These are phyloP conservation scores for Neonectria magnoliae DNA, from an alignment of 2,329 filamentous ascomycete species.

Conservation along the genomic window DNA sequence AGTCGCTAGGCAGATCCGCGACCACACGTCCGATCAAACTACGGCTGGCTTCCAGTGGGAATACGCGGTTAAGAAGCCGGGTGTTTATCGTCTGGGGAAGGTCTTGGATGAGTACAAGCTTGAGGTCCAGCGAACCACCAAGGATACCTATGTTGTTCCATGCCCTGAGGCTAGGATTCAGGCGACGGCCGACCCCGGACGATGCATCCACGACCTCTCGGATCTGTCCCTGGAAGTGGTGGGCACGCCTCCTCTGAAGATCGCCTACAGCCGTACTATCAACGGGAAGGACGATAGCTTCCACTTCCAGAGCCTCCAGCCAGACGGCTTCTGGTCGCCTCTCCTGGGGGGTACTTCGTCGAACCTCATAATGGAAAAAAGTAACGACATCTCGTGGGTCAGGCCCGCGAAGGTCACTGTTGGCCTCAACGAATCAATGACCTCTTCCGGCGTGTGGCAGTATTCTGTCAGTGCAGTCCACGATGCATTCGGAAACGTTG, in stretches of 20 bases:
- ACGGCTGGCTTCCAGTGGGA: constrained; percentile 73
- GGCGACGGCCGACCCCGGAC: constrained; percentile 66
- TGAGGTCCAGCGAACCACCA: constrained; percentile 81
- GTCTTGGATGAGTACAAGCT: constrained; percentile 95
- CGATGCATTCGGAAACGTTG: constrained; percentile 88
- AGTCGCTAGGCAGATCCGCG: constrained; percentile 74
- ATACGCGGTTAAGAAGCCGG: constrained; percentile 83
- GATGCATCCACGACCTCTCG: constrained; percentile 89
- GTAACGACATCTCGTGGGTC: constrained; percentile 83
- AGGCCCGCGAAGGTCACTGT: constrained; percentile 79
- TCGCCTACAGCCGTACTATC: constrained; percentile 89
- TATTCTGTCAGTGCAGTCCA: constrained; percentile 93
- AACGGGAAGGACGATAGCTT: constrained; percentile 86
- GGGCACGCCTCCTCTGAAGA: constrained; percentile 89
- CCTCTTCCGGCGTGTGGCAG: constrained; percentile 80
- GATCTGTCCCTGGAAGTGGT: constrained; percentile 84
- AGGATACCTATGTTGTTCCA: constrained; percentile 83
- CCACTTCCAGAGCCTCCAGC: constrained; percentile 92
- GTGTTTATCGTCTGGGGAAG: constrained; percentile 84
- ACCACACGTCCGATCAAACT: constrained; percentile 71
- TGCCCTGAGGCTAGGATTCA: constrained; percentile 85
- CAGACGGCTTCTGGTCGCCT: constrained; percentile 84
- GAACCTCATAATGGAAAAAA: constrained; percentile 67
- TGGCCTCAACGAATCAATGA: constrained; percentile 89
- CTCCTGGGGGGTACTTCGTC: constrained; percentile 68